These are phyloP conservation scores for Neophaeococcomyces aloes DNA, from an alignment of 2,329 filamentous ascomycete species.

Conservation along the genomic window DNA sequence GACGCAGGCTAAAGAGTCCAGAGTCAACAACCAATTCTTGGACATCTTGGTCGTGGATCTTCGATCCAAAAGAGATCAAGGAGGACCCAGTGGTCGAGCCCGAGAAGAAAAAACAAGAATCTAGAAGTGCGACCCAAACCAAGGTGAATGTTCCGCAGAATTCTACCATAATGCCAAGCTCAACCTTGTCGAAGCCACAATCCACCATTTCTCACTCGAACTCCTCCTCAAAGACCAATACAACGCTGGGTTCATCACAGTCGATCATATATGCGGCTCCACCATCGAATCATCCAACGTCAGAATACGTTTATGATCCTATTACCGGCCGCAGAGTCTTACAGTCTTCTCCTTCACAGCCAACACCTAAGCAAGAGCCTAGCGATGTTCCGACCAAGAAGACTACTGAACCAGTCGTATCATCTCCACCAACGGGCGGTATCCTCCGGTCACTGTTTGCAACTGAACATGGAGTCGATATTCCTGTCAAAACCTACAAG, in stretches of 20 bases:
- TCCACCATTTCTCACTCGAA: neutral
- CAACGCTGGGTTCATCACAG: neutral
- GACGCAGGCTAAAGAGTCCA: conserved; percentile 23
- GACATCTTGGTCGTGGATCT: conserved; percentile 25
- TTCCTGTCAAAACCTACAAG: conserved; percentile 20
- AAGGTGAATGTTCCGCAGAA: neutral
- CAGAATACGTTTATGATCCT: conserved; percentile 31
- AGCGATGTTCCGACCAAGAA: conserved; percentile 15
- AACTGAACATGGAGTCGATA: conserved; percentile 19
- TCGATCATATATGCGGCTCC: neutral
- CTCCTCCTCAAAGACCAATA: conserved; percentile 4
- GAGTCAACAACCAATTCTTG: conserved; percentile 19
- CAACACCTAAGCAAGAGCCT: conserved; percentile 4
- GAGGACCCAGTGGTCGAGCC: neutral
- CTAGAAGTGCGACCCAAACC: neutral
- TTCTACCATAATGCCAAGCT: neutral
- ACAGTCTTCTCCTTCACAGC: conserved; percentile 4
- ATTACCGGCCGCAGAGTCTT: conserved; percentile 33
- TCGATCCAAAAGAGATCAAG: conserved; percentile 16
- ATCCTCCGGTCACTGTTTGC: conserved; percentile 15
- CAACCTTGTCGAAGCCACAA: neutral
- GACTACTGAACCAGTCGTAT: neutral
- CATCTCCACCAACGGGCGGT: conserved; percentile 8
- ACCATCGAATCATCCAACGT: neutral
- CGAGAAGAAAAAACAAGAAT: neutral